Evolutionary conservation across 2,329 filamentous ascomycete species (phyloP), one percentile per base, ranked within the genome.

Genomic region (Ceratocystis ficicola): DNA sequence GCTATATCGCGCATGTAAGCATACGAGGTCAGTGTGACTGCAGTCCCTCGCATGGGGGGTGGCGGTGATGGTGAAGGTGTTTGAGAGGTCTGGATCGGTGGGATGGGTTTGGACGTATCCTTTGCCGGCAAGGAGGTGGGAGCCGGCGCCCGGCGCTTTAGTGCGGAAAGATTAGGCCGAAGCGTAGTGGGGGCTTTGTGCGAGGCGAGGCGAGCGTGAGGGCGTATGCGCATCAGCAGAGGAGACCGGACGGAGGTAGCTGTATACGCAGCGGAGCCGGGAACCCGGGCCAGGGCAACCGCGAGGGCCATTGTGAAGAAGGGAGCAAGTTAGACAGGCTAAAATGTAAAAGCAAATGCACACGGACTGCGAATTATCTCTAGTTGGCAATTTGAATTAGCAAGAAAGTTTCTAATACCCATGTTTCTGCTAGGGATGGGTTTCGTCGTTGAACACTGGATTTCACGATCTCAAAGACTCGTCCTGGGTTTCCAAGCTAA

Each of bases 1-100:
- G 83, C 81, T 46, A 89, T 78, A 67, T 78, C 80, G 68, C 80
- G 79, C 70, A 79, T 78, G 74, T 80, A 84, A 65, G 75, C 77
- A 70, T 76, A 78, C 69, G 66, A 68, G 68, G 64, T 65, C 52
- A 66, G 65, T 63, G 67, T 62, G 61, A 65, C 57, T 69, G 66
- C 69, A 67, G 55, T 65, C 48, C 65, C 65, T 20, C 30, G 60
- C 48, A 62, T 70, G 41, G 55, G 68, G 36, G 60, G 67, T 60
- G 67, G 8, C 20, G 28, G 28, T 15, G 36, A 8, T 3, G 36
- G 36, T 25, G 41, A 3, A 22, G 61, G 32, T 22, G 64, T n/a
- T 32, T 1, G 46, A 20, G 59, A 5, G 60, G 50, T 1, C 44
- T 67, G 60, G 67, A 41, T 41, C 68, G 66, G 36, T 69, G 57